These are phyloP conservation scores for Syncephalastrum racemosum DNA, from an alignment of 371 early-diverging fungal species.

Conservation along the genomic window DNA sequence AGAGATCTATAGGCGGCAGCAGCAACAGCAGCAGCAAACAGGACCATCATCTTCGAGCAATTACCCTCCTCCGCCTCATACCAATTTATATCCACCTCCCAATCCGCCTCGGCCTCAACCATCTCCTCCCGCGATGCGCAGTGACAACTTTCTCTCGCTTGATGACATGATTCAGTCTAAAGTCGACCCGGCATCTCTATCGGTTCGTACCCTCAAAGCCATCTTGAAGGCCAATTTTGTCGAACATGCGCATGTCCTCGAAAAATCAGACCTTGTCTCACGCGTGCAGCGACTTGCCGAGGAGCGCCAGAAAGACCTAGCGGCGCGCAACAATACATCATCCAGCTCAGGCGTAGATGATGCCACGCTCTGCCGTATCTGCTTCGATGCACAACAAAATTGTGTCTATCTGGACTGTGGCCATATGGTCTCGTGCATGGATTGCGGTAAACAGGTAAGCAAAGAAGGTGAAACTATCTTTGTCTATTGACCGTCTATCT, in stretches of 20 bases:
- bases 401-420: conserved; percentile 62
- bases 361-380: conserved; percentile 54
- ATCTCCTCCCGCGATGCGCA: conserved; percentile 13
- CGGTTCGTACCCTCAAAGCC: conserved; percentile 49
- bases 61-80: conserved; percentile 9
- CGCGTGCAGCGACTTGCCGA: conserved; percentile 48
- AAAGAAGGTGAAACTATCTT: neutral
- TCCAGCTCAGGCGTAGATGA: conserved; percentile 22
- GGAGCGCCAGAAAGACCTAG: conserved; percentile 28
- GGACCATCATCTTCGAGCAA: conserved; percentile 5
- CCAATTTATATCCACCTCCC: conserved; percentile 1
- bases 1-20: conserved; percentile 3
- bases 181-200: conserved; percentile 46
- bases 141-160: conserved; percentile 23
- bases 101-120: conserved; percentile 7
- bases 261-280: conserved; percentile 53
- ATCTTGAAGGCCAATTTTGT: conserved; percentile 54
- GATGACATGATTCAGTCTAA: conserved; percentile 34
- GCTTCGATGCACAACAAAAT: conserved; percentile 61
- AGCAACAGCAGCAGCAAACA: conserved; percentile 14
- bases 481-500: neutral
- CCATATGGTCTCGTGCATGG: conserved; percentile 64
- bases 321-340: conserved; percentile 8
- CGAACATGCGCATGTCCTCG: conserved; percentile 46
- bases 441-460: conserved; percentile 56